Evolutionary conservation across 1,139 yeast species (phyloP), one percentile per base, ranked within the genome.

Genomic region (Saccharomyces hybrid): DNA sequence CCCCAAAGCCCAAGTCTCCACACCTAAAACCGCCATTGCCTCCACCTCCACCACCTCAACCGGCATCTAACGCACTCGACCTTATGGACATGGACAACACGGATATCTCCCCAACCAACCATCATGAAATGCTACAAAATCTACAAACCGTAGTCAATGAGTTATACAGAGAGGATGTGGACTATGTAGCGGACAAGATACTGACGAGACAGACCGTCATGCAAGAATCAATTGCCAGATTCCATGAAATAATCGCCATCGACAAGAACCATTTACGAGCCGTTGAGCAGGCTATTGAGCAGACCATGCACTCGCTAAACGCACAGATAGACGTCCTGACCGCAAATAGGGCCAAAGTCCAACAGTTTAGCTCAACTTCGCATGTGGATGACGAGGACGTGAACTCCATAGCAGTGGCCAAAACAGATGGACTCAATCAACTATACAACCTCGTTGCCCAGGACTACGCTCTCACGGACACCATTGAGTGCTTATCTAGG

Each of bases 391-490:
- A 52, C 13, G 30, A 46, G 28, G 54, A 51, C 44, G 34, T 54
- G 16, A 28, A 30, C 25, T 6, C 38, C 14, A 49, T 57, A 16
- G 51, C 46, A 31, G 47, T 49, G 8, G 53, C 58, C 6, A 60
- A 56, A 27, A 55, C 59, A 7, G 48, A 42, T 7, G 56, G 56
- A 2, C 52, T 73, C 58, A 75, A 75, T 56, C 85, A 82, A 60
- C 73, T 89, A n/a, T 86, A 87, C 66, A 81, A 80, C 30, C 72
- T 84, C 1, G 81, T 80, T 0, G 79, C 90, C 48, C 85, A 82
- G 47, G 87, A 86, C 53, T 77, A 79, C 59, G 87, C 96, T 0
- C 78, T 83, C 28, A 80, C 81, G 49, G 97, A 90, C 65, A 75
- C 89, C 0, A 71, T 80, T n/a, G 76, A 79, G 55, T 75, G 82